Percentiles rank a stretch among this genome's conserved stretches.
phyloP scores from a whole-genome alignment of 2,329 filamentous ascomycete genomes.

The Aspergillus sp. region DNA sequence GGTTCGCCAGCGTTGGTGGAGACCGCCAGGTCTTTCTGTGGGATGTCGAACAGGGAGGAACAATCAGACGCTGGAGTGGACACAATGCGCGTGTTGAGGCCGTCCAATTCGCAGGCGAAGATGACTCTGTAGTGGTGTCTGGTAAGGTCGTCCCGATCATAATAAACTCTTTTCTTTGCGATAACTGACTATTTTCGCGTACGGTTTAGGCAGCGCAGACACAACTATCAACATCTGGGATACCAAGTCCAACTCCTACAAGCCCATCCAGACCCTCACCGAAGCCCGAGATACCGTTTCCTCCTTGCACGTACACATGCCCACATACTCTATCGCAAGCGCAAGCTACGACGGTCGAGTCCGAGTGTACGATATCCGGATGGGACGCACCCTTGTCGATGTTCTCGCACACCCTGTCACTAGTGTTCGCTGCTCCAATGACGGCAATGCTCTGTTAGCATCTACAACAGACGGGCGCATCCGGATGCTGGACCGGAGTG shows the following conservation, averaged over 20 bases:
- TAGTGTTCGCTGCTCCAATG: constrained; percentile 68
- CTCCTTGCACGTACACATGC: constrained; percentile 41
- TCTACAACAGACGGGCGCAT: constrained; percentile 75
- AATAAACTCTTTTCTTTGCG: background rate
- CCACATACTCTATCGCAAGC: constrained; percentile 59
- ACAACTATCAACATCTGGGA: constrained; percentile 49
- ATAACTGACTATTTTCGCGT: background rate
- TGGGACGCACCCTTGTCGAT: constrained; percentile 70
- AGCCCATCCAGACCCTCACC: constrained; percentile 46
- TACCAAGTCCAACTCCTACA: constrained; percentile 42
- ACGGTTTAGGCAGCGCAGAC: constrained; percentile 42
- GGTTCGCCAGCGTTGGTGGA: constrained; percentile 83
- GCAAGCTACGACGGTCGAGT: constrained; percentile 85
- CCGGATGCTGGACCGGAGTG: constrained; percentile 76
- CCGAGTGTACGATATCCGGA: constrained; percentile 78
- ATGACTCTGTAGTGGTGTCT: constrained; percentile 70
- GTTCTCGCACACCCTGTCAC: constrained; percentile 71
- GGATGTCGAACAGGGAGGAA: constrained; percentile 83
- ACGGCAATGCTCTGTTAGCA: constrained; percentile 73
- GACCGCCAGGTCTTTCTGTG: constrained; percentile 91
- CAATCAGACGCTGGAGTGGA: constrained; percentile 71
- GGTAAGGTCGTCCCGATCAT: constrained; percentile 33
- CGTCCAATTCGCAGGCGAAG: constrained; percentile 75
- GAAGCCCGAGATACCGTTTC: constrained; percentile 48
- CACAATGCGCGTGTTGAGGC: constrained; percentile 76